Evolutionary conservation across 2,329 filamentous ascomycete genomes (phyloP).

Genomic region (Elsinoe ampelina): DNA sequence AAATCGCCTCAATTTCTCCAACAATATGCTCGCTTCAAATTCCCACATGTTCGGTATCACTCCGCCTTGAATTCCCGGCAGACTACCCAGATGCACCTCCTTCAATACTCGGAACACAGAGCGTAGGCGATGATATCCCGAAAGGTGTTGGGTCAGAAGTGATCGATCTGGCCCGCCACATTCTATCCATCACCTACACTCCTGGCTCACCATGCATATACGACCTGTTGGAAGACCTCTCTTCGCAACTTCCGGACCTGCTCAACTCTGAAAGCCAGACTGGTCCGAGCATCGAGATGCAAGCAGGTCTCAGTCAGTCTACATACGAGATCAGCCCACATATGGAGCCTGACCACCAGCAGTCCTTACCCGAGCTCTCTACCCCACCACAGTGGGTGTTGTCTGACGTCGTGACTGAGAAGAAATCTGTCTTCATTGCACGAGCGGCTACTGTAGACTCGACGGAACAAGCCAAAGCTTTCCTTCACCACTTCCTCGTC

Average conservation of each 20-base stretch:
- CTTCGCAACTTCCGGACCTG: conserved; percentile 27
- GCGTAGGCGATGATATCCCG: conserved; percentile 56
- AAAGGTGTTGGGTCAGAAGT: conserved; percentile 63
- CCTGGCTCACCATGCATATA: conserved; percentile 77
- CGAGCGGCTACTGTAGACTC: conserved; percentile 62
- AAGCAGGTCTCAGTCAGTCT: conserved; percentile 24
- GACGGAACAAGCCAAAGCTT: conserved; percentile 59
- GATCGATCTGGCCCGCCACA: conserved; percentile 58
- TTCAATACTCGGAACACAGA: conserved; percentile 66
- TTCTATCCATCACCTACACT: conserved; percentile 58
- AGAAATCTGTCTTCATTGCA: conserved; percentile 81
- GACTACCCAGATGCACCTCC: conserved; percentile 70
- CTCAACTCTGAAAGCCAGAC: conserved; percentile 15
- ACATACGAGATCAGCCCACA: conserved; percentile 22
- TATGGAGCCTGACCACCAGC: conserved; percentile 24
- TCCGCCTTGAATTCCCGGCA: conserved; percentile 57
- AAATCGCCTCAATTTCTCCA: conserved; percentile 14
- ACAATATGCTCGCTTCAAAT: conserved; percentile 54
- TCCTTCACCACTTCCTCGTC: conserved; percentile 64
- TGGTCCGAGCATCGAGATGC: conserved; percentile 13
- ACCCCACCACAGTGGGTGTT: conserved; percentile 57
- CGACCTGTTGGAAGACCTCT: conserved; percentile 64
- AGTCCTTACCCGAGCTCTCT: conserved; percentile 29
- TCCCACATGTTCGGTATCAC: conserved; percentile 48
- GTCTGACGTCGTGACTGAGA: conserved; percentile 65